Base-by-base conservation (phyloP, 768 basidiomycete genomes). In the Naganishia randhawae region DNA sequence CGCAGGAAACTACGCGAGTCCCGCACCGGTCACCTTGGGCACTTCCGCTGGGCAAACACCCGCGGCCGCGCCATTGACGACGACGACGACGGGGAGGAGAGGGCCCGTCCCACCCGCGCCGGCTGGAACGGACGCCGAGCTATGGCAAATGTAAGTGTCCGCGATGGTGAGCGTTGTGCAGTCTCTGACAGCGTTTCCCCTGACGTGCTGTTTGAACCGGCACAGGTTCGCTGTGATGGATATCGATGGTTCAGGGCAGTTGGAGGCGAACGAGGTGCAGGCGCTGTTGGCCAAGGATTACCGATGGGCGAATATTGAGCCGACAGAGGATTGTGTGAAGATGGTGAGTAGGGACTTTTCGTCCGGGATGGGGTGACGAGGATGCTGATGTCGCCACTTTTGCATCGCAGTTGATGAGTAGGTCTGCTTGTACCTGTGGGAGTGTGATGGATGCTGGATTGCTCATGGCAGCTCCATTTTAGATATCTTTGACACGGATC, bases 271-370 rank as follows among this genome's bases (percentile, higher is more conserved):
- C 41, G 77, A 80, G 52, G 71, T 80, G 27, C 73, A 75, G 65
- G 71, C 71, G 57, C 69, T 80, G 57, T 64, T 80, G 37, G 74
- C 76, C 4, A 76, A 77, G 52, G 77, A 78, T 63, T 69, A 71
- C n/a, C 37, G 62, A 29, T 71, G 66, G 67, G 57, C 57, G 57
- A 67, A 55, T 50, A 80, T 80, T 71, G 75, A 77, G 45, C 74
- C 78, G n/a, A 73, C 77, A 57, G 78, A 80, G 57, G 78, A 80
- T 66, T 77, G 76, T 51, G 78, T 80, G 33, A 80, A 80, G 73
- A 80, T 80, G 78, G 75, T 80, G 65, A 68, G 78, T 73, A 16
- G 9, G 7, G 5, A 3, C 41, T 42, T 27, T 51, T 25, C 27
- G 45, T 25, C 6, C 7, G 35, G 32, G 32, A 50, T 42, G 33